Base-by-base conservation (phyloP, 805 yeast genomes). In the Candida silvatica region DNA sequence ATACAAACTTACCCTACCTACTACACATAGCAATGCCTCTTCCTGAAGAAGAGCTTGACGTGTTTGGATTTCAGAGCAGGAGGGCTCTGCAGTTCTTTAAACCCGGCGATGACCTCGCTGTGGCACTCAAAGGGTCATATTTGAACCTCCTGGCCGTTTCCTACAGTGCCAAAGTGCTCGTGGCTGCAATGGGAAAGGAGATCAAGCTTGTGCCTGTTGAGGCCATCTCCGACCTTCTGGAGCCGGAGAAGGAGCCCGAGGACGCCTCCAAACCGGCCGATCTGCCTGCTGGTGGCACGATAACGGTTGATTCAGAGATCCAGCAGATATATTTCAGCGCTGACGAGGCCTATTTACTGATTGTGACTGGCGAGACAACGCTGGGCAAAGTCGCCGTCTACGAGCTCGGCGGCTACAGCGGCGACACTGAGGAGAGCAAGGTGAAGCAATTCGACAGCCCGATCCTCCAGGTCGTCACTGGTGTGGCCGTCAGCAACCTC, bases 41-140 rank as follows among this genome's bases (percentile, higher is more conserved):
- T 7, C 6, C n/a, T 26, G 29, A 26, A 26, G n/a, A 12, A 12
- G 29, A 26, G 29, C 11, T 16, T 12, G 29, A 12, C 11, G n/a
- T 7, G 28, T 46, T 56, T 38, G 61, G 61, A 2, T 56, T 56
- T 34, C 57, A 54, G 38, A 43, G 43, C 17, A 47, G 40, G 22
- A 37, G 45, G 12, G 42, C 51, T 4, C 29, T 56, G n/a, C 48
- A 51, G 32, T 34, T 56, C n/a, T 50, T 51, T 17, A 38, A 38
- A 6, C 17, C 23, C 3, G 34, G 37, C 6, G 6, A 30, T 6
- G 22, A 37, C 5, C n/a, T 22, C 16, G 25, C 16, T 19, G 18
- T 17, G 6, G 6, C 18, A 4, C 14, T 40, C 26, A 29, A 29
- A 6, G 8, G 27, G 4, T 32, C 38, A 7, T 48, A 35, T 26